Base-by-base conservation (phyloP, 1,139 yeast genomes). In the Candida dubliniensis region DNA sequence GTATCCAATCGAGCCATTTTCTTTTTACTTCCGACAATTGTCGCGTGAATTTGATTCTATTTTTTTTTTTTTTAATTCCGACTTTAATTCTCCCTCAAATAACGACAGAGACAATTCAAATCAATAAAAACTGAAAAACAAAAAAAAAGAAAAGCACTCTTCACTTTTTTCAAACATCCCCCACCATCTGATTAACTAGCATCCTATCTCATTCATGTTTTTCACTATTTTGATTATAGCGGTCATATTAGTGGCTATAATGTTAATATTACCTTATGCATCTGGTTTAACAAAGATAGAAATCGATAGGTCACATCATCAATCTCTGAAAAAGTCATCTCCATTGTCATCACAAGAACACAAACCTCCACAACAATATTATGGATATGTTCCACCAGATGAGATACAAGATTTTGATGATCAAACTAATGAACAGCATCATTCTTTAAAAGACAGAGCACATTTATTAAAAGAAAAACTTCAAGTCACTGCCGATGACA, bases 371-470 rank as follows among this genome's bases (percentile, higher is more conserved):
- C 41, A 30, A 13, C 40, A 38, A 31, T 33, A 38, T 11, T 49
- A 46, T 33, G 75, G 71, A 1, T 73, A 73, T 51, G 51, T 69
- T 32, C 76, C 77, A 4, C 77, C 77, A 29, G 77, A 72, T 52
- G 73, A 67, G 45, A 57, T 56, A 12, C 45, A 48, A 10, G 32
- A 31, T 37, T 44, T 42, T 45, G 47, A 38, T 6, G 36, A 33
- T 1, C 37, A 46, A 25, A 44, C 52, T 18, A 50, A 54, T 5
- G 41, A 51, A 8, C 47, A 49, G 2, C 42, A 45, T n/a, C 37
- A 41, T 12, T 43, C 59, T 7, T 41, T 53, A n/a, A 53, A 48
- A 33, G 60, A 63, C 4, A 54, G 53, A n/a, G 58, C 67, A 8
- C 49, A 63, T n/a, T 69, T 61, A 12, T 47, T 68, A 34, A 63